Evolutionary conservation across 306 rosid species (phyloP), one percentile per base, ranked within the genome.

Genomic region (Albizia julibrissin): DNA sequence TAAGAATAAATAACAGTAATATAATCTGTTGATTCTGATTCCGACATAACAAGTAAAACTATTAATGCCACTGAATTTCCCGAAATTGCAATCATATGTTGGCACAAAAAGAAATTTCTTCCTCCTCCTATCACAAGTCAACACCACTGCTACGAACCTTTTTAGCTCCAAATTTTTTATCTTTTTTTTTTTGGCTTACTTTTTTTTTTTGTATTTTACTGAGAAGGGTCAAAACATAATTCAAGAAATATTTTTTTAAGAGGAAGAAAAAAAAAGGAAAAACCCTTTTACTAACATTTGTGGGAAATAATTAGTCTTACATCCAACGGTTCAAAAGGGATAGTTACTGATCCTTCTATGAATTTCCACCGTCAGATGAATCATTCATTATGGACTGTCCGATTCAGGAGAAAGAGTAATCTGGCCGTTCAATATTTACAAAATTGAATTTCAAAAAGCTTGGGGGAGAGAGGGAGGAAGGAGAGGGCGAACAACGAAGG

Each of bases 371-470:
- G 97, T 84, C 0, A 2, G 90, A 93, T 88, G 8, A 0, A 4
- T 1, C 10, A 31, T 76, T 42, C 6, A 62, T 16, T 0, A 2
- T 10, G 1, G 7, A 84, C 89, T 91, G 94, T 79, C 14, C 1
- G 97, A 95, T 91, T 34, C 46, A 79, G 59, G 27, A 3, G 10
- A 0, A 3, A 64, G 15, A 0, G 14, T 22, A 34, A 91, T 91
- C 98, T 0, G 52, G 74, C 91, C 99, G 93, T 92, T 72, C 50
- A 93, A 87, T 89, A 89, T 86, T 89, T 83, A 84, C 91, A 80
- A 91, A 95, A 93, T 93, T 91, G 95, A 95, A 93, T 82, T 95
- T 95, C 96, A 95, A 95, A 95, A 95, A 71, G 91, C 88, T 87
- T 61, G 90, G 87, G 79, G 84, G 94, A 88, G 97, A 92, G 98